Evolutionary conservation across 345 rosid species (phyloP).

Genomic region (Salix dunnii): DNA sequence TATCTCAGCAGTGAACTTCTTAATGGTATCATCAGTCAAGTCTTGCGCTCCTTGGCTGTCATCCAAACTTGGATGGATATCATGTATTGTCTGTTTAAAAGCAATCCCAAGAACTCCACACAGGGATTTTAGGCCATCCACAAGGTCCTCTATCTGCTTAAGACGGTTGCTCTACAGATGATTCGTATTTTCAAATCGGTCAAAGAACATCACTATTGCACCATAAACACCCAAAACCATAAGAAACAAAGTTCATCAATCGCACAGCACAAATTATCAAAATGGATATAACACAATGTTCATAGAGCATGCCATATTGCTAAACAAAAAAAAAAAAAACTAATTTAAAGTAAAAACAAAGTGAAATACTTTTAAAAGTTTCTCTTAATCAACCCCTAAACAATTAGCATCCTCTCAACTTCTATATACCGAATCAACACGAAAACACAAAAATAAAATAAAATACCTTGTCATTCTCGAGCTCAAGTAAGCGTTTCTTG

Average conservation of each 20-base stretch:
- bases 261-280: background rate
- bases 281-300: no score
- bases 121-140: conserved; percentile 43
- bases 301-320: no score
- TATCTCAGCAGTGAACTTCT: conserved; percentile 42
- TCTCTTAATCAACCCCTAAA: no score
- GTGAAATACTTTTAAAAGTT: no score
- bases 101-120: conserved; percentile 80
- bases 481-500: conserved; percentile 53
- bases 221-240: background rate
- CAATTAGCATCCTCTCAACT: background rate
- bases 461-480: conserved; percentile 72
- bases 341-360: no score
- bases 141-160: conserved; percentile 53
- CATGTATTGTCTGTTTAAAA: conserved; percentile 47
- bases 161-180: conserved; percentile 58
- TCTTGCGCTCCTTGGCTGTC: conserved; percentile 52
- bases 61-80: conserved; percentile 53
- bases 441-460: background rate
- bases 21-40: conserved; percentile 55
- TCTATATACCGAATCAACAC: background rate
- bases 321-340: no score
- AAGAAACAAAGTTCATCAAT: background rate
- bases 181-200: background rate
- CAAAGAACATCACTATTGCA: background rate